Percentiles rank a stretch among this genome's conserved stretches.
These are phyloP conservation scores for Houttuynia cordata DNA, from an alignment of 164 flowering plant genomes.

Conservation along the genomic window DNA sequence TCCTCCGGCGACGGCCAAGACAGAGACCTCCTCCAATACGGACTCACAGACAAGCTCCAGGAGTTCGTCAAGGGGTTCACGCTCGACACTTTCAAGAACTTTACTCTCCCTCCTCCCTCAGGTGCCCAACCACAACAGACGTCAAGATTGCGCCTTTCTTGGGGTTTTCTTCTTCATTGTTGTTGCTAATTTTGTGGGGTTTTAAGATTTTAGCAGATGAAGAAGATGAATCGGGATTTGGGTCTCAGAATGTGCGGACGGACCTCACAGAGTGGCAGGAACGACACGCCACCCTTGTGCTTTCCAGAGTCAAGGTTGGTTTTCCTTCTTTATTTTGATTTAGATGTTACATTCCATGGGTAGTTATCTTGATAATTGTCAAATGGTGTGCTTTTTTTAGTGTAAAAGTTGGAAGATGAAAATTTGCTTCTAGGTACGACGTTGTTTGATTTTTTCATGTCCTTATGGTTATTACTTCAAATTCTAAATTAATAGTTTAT, in stretches of 20 bases:
- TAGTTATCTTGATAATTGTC: constrained; percentile 20
- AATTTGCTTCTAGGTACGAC: too few relatives aligned
- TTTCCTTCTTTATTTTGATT: neutral
- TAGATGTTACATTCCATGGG: neutral
- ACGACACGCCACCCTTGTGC: constrained; percentile 60
- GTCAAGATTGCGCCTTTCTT: neutral
- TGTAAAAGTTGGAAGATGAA: too few relatives aligned
- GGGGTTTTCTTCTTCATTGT: neutral
- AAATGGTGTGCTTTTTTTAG: too few relatives aligned
- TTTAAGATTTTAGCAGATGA: constrained; percentile 6
- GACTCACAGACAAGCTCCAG: constrained; percentile 47
- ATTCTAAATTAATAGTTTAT: too few relatives aligned
- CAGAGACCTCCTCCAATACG: constrained; percentile 21
- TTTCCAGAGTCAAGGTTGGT: constrained; percentile 57
- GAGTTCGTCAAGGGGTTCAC: constrained; percentile 55
- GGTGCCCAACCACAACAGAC: constrained; percentile 2
- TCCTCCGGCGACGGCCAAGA: constrained; percentile 4
- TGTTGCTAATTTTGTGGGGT: neutral
- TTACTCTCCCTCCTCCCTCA: constrained; percentile 9
- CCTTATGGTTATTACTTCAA: too few relatives aligned
- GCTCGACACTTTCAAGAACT: constrained; percentile 61
- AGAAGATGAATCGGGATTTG: constrained; percentile 6
- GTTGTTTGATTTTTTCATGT: too few relatives aligned
- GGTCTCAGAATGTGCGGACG: constrained; percentile 24
- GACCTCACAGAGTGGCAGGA: constrained; percentile 88